These are phyloP conservation scores for Rhynchosporium agropyri DNA, from an alignment of 2,329 filamentous ascomycete genomes.

Conservation along the genomic window DNA sequence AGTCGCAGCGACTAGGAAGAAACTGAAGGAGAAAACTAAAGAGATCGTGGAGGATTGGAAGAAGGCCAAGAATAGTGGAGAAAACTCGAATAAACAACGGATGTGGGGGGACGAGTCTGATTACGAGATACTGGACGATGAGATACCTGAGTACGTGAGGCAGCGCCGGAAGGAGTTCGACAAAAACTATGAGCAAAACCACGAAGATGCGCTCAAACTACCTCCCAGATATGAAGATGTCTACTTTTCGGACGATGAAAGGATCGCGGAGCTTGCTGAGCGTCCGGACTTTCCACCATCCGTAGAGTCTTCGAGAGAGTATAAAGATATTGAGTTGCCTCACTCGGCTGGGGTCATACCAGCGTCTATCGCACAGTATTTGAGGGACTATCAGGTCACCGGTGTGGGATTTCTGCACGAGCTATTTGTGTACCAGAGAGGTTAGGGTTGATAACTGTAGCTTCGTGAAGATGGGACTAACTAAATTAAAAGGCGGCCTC, in stretches of 20 bases:
- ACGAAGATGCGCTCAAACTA: slow-evolving; percentile 70
- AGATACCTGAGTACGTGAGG: slow-evolving; percentile 72
- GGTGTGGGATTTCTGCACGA: slow-evolving; percentile 86
- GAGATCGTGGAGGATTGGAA: slow-evolving; percentile 38
- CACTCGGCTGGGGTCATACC: slow-evolving; percentile 82
- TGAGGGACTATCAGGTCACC: slow-evolving; percentile 88
- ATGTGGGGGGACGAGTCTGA: slow-evolving; percentile 39
- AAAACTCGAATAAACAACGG: slow-evolving; percentile 34
- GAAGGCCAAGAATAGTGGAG: slow-evolving; percentile 33
- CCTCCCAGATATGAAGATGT: slow-evolving; percentile 79
- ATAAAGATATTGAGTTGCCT: slow-evolving; percentile 74
- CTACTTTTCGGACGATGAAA: slow-evolving; percentile 73
- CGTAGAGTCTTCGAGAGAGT: slow-evolving; percentile 67
- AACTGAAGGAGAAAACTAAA: slow-evolving; percentile 50
- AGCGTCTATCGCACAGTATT: slow-evolving; percentile 84
- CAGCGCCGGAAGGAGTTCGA: slow-evolving; percentile 72
- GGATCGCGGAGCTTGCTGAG: slow-evolving; percentile 63
- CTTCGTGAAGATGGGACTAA: not conserved
- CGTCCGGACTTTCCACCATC: slow-evolving; percentile 67
- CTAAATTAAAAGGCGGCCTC: slow-evolving; percentile 55
- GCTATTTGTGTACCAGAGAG: slow-evolving; percentile 87
- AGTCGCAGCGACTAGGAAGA: slow-evolving; percentile 50
- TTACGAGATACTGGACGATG: slow-evolving; percentile 39
- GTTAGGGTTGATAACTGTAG: slow-evolving; percentile 42
- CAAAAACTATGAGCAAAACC: slow-evolving; percentile 57